phyloP scores from a whole-genome alignment of 2,329 filamentous ascomycete genomes.

The Allantophomopsis lycopodina region DNA sequence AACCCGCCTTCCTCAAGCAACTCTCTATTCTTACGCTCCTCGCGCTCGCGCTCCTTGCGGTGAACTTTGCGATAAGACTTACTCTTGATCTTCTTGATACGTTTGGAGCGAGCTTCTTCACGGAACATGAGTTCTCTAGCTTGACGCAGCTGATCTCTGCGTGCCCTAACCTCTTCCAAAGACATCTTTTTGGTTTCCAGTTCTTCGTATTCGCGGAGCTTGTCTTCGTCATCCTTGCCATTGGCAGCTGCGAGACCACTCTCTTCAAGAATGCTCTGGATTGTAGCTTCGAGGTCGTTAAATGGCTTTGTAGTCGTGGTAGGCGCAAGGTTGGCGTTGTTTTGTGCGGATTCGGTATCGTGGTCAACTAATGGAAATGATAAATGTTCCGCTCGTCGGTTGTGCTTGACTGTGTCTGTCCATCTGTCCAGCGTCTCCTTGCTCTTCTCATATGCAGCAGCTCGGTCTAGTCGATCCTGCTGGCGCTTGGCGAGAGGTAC shows the following conservation, averaged over 20 bases:
- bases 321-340: slow-evolving; percentile 50
- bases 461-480: slow-evolving; percentile 72
- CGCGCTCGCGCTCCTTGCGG: slow-evolving; percentile 57
- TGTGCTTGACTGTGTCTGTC: slow-evolving; percentile 91
- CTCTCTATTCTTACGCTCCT: slow-evolving; percentile 40
- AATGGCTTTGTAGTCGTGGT: slow-evolving; percentile 49
- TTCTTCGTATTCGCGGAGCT: slow-evolving; percentile 56
- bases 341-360: slow-evolving; percentile 41
- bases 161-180: slow-evolving; percentile 57
- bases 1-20: slow-evolving; percentile 43
- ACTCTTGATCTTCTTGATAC: slow-evolving; percentile 98
- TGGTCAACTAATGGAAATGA: slow-evolving; percentile 73
- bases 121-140: slow-evolving; percentile 77
- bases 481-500: slow-evolving; percentile 76
- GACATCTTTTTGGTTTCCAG: slow-evolving; percentile 60
- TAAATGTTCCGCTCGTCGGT: slow-evolving; percentile 81
- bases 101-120: slow-evolving; percentile 76
- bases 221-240: slow-evolving; percentile 44
- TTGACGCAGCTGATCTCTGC: slow-evolving; percentile 61
- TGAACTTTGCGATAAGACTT: slow-evolving; percentile 90
- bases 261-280: slow-evolving; percentile 80
- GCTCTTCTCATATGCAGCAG: slow-evolving; percentile 76
- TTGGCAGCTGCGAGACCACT: slow-evolving; percentile 58
- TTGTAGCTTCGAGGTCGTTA: slow-evolving; percentile 74
- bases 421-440: slow-evolving; percentile 84